Base-by-base conservation (phyloP, 129 eudicot genomes). In the Mikania micrantha region DNA sequence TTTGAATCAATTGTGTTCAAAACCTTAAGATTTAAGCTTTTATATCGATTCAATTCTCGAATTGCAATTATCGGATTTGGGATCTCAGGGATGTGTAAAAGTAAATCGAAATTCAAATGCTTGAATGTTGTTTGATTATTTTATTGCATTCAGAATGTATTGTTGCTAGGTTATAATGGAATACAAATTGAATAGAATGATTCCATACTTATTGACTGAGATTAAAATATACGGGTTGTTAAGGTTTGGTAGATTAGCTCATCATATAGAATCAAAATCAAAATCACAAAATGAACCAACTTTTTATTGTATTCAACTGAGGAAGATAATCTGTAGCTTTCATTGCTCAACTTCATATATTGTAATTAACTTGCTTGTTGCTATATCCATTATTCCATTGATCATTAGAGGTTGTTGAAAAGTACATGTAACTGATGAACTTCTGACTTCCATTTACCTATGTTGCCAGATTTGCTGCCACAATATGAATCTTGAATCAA, bases 311-410 rank as follows among this genome's bases (percentile, higher is more conserved):
- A 19, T 65, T 41, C 45, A 5, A 65, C 54, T 29, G 25, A 54
- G 60, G 60, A 53, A 10, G 66, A 58, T 74, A 35, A n/a, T 56
- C 66, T 42, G 67, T 65, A 65, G 67, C 73, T 56, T 74, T 74
- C 22, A 24, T 38, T 25, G 21, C 31, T 21, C 78, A 28, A 15
- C 52, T 34, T 56, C 48, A 44, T 56, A 12, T 19, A 32, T 41
- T 45, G 12, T 44, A 60, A 32, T 38, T 5, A 27, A 4, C 61
- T 54, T 25, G 40, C 9, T 61, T 28, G 9, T 71, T 71, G 34
- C 36, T 57, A 17, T 40, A 17, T 60, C 34, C 60, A 34, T 45
- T 50, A 20, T 11, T 60, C 34, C 60, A 34, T 45, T 50, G 15
- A 45, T 58, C 20, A 2, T 28, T 70, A 54, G 65, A 56, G 28